phyloP scores from a whole-genome alignment of 306 rosid genomes.

The Biancaea sappan region DNA sequence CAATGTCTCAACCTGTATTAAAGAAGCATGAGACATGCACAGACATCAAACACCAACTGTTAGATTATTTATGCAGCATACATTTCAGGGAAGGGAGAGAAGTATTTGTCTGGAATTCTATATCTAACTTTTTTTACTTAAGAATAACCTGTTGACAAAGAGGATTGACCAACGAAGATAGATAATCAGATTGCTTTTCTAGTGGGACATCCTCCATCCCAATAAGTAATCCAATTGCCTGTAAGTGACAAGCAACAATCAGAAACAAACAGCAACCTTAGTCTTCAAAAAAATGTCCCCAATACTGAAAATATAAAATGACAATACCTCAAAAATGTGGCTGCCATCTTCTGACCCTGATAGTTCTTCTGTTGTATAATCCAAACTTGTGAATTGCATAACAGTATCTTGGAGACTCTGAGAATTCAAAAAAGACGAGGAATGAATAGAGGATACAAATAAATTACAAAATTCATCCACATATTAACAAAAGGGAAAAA shows the following conservation, averaged over 20 bases:
- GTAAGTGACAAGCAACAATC: conserved; percentile 37
- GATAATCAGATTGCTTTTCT: conserved; percentile 86
- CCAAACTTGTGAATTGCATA: conserved; percentile 66
- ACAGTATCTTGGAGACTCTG: conserved; percentile 85
- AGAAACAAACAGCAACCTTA: conserved; percentile 25
- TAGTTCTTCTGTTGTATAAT: conserved; percentile 58
- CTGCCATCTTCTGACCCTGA: conserved; percentile 92
- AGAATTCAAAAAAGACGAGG: conserved; percentile 5
- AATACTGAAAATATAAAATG: neutral
- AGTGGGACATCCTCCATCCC: conserved; percentile 92
- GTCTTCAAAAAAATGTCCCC: conserved; percentile 25
- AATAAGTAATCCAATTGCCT: conserved; percentile 95
- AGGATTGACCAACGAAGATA: conserved; percentile 88
- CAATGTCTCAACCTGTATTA: conserved; percentile 74
- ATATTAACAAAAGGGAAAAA: conserved; percentile 9
- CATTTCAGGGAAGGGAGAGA: neutral
- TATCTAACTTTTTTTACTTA: conserved; percentile 29
- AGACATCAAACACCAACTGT: conserved; percentile 21
- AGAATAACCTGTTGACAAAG: conserved; percentile 83
- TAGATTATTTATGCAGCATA: neutral
- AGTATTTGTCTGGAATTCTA: conserved; percentile 1
- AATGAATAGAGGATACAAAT: conserved; percentile 1
- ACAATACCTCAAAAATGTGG: conserved; percentile 93
- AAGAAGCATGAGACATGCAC: conserved; percentile 19
- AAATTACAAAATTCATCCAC: conserved; percentile 30